Evolutionary conservation across 2,329 filamentous ascomycete genomes (phyloP).

Genomic region (Rachicladosporium sp.): DNA sequence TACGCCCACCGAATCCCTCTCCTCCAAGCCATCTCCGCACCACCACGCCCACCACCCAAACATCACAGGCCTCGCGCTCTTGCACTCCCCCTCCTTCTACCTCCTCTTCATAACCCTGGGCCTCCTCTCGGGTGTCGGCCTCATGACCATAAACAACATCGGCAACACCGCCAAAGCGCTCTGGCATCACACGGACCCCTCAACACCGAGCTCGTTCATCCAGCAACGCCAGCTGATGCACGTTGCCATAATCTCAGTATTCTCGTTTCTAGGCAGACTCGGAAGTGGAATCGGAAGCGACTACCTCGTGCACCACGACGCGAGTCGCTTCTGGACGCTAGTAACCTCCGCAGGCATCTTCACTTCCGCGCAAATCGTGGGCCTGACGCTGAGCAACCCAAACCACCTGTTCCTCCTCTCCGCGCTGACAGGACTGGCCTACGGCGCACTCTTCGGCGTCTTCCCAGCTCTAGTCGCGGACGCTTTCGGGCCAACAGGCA

Average conservation of each 20-base stretch:
- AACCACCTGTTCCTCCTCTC: constrained; percentile 67
- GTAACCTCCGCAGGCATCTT: constrained; percentile 68
- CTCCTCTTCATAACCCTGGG: constrained; percentile 79
- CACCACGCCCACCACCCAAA: constrained; percentile 65
- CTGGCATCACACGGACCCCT: constrained; percentile 74
- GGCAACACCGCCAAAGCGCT: constrained; percentile 76
- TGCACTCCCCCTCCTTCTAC: constrained; percentile 73
- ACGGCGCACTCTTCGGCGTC: constrained; percentile 88
- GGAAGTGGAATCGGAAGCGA: constrained; percentile 73
- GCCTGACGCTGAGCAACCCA: constrained; percentile 64
- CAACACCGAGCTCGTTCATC: constrained; percentile 60
- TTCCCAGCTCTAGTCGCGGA: constrained; percentile 80
- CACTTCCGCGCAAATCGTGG: constrained; percentile 63
- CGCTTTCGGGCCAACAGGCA: constrained; percentile 75
- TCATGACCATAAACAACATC: constrained; percentile 99
- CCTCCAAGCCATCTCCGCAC: constrained; percentile 42
- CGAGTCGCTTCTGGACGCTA: constrained; percentile 84
- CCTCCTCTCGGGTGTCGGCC: constrained; percentile 78
- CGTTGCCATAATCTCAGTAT: constrained; percentile 83
- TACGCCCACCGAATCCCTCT: constrained; percentile 32
- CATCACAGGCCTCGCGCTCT: constrained; percentile 70
- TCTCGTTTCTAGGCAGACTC: constrained; percentile 73
- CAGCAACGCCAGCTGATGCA: constrained; percentile 76
- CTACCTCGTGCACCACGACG: constrained; percentile 67
- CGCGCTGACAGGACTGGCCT: constrained; percentile 71